These are phyloP conservation scores for Clarireedia sp. DNA, from an alignment of 2,329 filamentous ascomycete species.

Conservation along the genomic window DNA sequence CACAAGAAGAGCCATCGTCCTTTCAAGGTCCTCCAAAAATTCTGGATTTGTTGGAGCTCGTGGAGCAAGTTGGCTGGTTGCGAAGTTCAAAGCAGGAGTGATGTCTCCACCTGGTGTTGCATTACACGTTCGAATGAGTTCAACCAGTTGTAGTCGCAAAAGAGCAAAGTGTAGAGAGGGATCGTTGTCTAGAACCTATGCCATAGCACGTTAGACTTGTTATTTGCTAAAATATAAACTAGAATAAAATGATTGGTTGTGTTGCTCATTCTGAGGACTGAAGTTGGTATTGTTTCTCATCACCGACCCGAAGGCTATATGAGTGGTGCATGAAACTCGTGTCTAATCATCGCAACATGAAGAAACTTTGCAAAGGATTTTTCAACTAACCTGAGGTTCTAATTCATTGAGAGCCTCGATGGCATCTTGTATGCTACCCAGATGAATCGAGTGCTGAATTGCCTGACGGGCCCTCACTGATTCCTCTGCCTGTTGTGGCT, in stretches of 20 bases:
- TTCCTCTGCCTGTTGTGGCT: conserved; percentile 61
- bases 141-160: conserved; percentile 83
- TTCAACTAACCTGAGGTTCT: conserved; percentile 73
- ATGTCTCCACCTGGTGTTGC: conserved; percentile 63
- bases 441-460: conserved; percentile 78
- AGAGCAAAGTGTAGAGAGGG: conserved; percentile 81
- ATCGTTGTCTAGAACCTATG: conserved; percentile 71
- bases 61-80: conserved; percentile 77
- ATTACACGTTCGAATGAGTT: conserved; percentile 76
- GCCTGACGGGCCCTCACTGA: conserved; percentile 71
- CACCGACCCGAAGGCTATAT: conserved; percentile 80
- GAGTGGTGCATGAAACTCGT: conserved; percentile 98
- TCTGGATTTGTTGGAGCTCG: conserved; percentile 72
- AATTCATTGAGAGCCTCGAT: conserved; percentile 84
- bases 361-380: conserved; percentile 2
- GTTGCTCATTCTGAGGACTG: conserved; percentile 79
- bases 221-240: background rate
- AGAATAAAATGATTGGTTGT: conserved; percentile 10
- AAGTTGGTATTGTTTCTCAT: conserved; percentile 77
- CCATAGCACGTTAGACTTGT: background rate
- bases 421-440: conserved; percentile 75
- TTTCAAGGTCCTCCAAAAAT: conserved; percentile 81
- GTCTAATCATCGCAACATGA: conserved; percentile 78
- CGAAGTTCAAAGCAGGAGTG: conserved; percentile 69
- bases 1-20: conserved; percentile 86